phyloP scores from a whole-genome alignment of 257 asterid species.

The Oldenlandia corymbosa region DNA sequence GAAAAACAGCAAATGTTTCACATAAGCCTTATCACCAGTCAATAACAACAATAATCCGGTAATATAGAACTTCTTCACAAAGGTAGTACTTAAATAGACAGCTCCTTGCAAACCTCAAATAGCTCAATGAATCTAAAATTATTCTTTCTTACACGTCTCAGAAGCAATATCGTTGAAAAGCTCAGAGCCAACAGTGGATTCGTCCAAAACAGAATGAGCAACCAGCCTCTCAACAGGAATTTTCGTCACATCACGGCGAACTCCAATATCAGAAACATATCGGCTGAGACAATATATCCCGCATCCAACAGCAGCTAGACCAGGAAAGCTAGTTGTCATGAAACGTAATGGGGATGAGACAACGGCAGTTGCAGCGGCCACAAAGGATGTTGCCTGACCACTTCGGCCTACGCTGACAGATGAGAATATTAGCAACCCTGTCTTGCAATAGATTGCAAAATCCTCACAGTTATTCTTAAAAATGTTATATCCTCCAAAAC shows the following conservation, averaged over 20 bases:
- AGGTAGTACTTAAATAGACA: too few species aligned
- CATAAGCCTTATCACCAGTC: background rate
- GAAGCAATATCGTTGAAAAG: background rate
- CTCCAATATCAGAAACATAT: conserved; percentile 63
- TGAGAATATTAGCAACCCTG: conserved; percentile 61
- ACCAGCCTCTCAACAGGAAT: conserved; percentile 82
- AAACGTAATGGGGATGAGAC: conserved; percentile 72
- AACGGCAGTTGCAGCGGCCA: conserved; percentile 62
- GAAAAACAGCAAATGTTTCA: background rate
- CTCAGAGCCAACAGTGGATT: conserved; percentile 23
- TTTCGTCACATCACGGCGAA: conserved; percentile 69
- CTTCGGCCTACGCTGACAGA: conserved; percentile 64
- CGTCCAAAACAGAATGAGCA: conserved; percentile 20
- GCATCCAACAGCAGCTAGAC: conserved; percentile 55
- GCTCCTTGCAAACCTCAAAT: too few species aligned
- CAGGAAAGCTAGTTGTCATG: conserved; percentile 52
- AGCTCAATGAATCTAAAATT: background rate
- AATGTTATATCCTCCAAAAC: conserved; percentile 64
- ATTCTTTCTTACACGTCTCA: conserved; percentile 1
- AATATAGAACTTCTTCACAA: background rate
- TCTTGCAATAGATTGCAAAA: conserved; percentile 84
- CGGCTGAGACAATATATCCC: conserved; percentile 68
- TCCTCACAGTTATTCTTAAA: conserved; percentile 92
- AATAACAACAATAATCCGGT: background rate
- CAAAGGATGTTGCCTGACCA: conserved; percentile 68